Evolutionary conservation across 202 grass and related monocot genomes (phyloP), one percentile per base, ranked within the genome.

Genomic region (Sporobolus alterniflorus): DNA sequence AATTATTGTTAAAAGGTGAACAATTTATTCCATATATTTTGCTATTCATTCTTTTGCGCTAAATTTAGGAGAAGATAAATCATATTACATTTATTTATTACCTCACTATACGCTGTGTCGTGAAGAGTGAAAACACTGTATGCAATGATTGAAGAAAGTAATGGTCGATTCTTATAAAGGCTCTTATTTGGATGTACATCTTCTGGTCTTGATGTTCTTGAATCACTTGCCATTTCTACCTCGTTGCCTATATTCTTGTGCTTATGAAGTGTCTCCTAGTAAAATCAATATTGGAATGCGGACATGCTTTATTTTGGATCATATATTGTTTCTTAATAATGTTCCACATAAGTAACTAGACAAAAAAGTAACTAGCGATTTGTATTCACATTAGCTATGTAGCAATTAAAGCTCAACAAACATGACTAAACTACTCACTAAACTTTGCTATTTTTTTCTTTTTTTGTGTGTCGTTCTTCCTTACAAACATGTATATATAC

Each of bases 191-290:
- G 21, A 43, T 69, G 49, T 62, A n/a, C 26, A 75, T 63, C 82
- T 73, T 70, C 67, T 73, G n/a, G 70, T 26, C 21, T n/a, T 6
- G 25, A 15, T 70, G 28, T 17, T 66, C 42, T 82, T 40, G 73
- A 46, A 46, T 79, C 43, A 8, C 78, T 46, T 21, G 67, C 30
- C 64, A 82, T 81, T 77, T 69, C 88, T 52, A 74, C 25, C 75
- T 64, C 71, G 2, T 21, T 46, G 60, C 54, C 20, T 21, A 74
- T 50, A 17, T 61, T 74, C 48, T 91, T 74, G 63, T 94, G 92
- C 34, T 61, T 81, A 84, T 94, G 92, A 30, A 94, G 81, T 44
- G 92, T 89, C 47, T 94, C 88, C 92, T 94, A 41, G 36, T 66
- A 91, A 72, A 75, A 40, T 72, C n/a, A n/a, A 55, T 70, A 44